Evolutionary conservation across 2,329 filamentous ascomycete genomes (phyloP).

Genomic region (Calonectria henricotiae): DNA sequence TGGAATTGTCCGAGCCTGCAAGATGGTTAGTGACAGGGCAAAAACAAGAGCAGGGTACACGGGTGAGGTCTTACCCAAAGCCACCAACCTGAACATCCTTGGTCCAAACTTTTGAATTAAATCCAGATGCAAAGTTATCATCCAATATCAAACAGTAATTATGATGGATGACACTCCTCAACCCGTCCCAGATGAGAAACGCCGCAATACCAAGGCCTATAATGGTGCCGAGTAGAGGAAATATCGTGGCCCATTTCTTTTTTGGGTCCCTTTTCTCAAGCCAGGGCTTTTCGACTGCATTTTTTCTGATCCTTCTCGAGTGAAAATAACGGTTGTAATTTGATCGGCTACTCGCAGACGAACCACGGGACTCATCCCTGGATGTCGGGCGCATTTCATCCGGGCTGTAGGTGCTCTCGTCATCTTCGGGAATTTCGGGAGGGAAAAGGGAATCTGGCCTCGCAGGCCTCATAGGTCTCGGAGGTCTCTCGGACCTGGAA

Average conservation of each 20-base stretch:
- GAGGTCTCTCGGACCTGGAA: constrained; percentile 2
- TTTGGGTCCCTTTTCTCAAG: constrained; percentile 80
- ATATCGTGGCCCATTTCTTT: constrained; percentile 90
- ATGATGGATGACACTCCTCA: constrained; percentile 81
- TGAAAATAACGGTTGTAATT: constrained; percentile 77
- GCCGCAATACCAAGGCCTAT: constrained; percentile 79
- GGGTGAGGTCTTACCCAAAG: constrained; percentile 74
- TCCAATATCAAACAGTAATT: constrained; percentile 80
- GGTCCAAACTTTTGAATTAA: constrained; percentile 77
- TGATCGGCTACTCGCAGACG: constrained; percentile 44
- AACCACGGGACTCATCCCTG: constrained; percentile 61
- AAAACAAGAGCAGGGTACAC: too few relatives aligned
- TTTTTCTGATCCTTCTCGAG: constrained; percentile 81
- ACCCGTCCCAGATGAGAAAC: constrained; percentile 83
- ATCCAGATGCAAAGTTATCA: constrained; percentile 75
- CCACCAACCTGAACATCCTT: constrained; percentile 84
- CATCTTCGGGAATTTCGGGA: constrained; percentile 3
- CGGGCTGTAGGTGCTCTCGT: constrained; percentile 51
- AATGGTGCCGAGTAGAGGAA: constrained; percentile 81
- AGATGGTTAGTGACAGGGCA: constrained; percentile 20
- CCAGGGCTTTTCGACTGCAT: constrained; percentile 85
- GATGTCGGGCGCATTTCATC: constrained; percentile 65
- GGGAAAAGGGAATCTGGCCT: constrained; percentile 16
- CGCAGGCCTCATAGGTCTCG: constrained; percentile 13
- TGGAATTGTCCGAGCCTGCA: constrained; percentile 86